Conservation (phyloP, 768 basidiomycete species). For the Jaapia argillacea region DNA sequence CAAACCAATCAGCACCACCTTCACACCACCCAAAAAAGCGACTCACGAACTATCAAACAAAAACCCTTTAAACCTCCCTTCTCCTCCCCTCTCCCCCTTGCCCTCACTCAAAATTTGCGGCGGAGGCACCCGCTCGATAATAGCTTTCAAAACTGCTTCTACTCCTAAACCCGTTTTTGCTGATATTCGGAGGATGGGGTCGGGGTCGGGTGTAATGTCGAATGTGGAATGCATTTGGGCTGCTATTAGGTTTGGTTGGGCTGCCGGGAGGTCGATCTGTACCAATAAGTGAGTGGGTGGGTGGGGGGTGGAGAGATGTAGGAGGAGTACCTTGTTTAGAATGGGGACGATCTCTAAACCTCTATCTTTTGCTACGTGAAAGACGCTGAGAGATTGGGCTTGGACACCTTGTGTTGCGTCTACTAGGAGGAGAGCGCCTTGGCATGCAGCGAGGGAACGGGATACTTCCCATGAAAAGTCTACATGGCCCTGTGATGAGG, state of each 20-base stretch:
- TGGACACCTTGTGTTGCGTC: constrained; percentile 98
- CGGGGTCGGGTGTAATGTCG: constrained; percentile 66
- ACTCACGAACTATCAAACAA: constrained; percentile 88
- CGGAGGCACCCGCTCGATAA: constrained; percentile 47
- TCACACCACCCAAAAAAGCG: constrained; percentile 2
- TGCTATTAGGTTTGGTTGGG: constrained; percentile 72
- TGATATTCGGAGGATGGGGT: constrained; percentile 70
- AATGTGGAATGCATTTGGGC: constrained; percentile 78
- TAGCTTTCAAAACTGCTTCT: background rate
- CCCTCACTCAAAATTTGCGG: no score
- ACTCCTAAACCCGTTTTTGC: constrained; percentile 84
- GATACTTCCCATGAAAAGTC: constrained; percentile 98
- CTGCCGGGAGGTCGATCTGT: constrained; percentile 88
- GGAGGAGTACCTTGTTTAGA: constrained; percentile 67
- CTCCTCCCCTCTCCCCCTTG: no score
- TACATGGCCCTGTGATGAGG: constrained; percentile 66
- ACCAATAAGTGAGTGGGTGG: background rate
- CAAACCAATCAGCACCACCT: no score
- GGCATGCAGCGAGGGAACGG: constrained; percentile 84
- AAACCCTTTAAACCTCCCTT: constrained; percentile 71
- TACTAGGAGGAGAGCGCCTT: constrained; percentile 79
- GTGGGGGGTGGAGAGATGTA: background rate
- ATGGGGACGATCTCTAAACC: constrained; percentile 83
- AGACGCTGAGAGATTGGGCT: constrained; percentile 94
- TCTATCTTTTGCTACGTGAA: constrained; percentile 76